A percentile compares a stretch with the other conserved stretches of the same genome.
Evolutionary conservation across 768 basidiomycete species (phyloP).

Genomic region (Kwoniella mangroviensis): DNA sequence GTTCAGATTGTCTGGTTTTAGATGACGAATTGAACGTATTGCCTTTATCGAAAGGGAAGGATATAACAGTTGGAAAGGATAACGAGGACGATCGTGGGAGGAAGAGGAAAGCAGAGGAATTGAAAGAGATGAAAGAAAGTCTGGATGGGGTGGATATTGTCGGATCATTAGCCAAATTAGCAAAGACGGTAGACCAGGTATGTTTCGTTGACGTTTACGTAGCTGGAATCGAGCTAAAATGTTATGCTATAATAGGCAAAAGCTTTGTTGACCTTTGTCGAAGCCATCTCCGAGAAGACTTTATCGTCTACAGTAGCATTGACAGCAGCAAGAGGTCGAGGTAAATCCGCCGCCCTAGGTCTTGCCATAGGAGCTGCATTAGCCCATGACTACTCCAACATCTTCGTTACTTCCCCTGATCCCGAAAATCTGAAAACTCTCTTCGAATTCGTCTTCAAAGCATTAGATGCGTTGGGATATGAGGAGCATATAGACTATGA

Average conservation of each 20-base stretch:
- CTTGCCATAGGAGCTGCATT: constrained; percentile 90
- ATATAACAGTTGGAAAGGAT: constrained; percentile 73
- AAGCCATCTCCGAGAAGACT: constrained; percentile 84
- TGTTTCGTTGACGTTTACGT: constrained; percentile 11
- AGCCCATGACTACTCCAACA: constrained; percentile 92
- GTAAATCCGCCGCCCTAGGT: constrained; percentile 96
- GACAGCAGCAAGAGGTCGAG: constrained; percentile 91
- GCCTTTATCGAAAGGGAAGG: constrained; percentile 92
- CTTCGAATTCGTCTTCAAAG: constrained; percentile 98
- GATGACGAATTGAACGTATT: constrained; percentile 98
- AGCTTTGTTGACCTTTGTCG: constrained; percentile 90
- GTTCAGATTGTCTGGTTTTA: constrained; percentile 86
- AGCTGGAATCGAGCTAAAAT: too few relatives aligned
- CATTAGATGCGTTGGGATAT: constrained; percentile 89
- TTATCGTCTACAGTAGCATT: constrained; percentile 92
- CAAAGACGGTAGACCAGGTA: constrained; percentile 89
- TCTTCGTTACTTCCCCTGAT: constrained; percentile 95
- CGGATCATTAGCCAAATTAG: constrained; percentile 84
- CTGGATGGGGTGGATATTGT: constrained; percentile 82
- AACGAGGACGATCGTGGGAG: constrained; percentile 60
- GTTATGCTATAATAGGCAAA: constrained; percentile 62
- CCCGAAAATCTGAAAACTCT: constrained; percentile 97
- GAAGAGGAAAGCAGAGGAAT: constrained; percentile 66
- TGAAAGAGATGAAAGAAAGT: constrained; percentile 76
- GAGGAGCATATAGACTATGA: constrained; percentile 99